phyloP scores from a whole-genome alignment of 2,329 filamentous ascomycete genomes.

The Ophiocordyceps camponoti-floridani region DNA sequence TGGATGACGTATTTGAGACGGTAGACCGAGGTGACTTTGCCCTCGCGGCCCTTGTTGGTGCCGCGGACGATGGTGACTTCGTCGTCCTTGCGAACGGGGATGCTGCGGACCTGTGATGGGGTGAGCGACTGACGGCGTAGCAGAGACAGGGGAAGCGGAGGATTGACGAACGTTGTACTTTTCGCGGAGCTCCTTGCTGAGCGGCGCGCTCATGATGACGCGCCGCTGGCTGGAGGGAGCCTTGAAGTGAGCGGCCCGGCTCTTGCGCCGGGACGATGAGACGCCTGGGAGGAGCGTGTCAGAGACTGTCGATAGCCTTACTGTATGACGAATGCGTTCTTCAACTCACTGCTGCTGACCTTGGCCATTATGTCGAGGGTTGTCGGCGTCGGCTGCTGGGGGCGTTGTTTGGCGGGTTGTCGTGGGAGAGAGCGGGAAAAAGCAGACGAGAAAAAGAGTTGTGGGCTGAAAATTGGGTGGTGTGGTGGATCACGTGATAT shows the following conservation, averaged over 20 bases:
- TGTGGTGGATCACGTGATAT: background rate
- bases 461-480: background rate
- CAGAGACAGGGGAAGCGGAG: background rate
- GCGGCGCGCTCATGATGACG: slow-evolving; percentile 89
- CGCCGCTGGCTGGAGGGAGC: slow-evolving; percentile 89
- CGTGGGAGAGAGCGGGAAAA: background rate
- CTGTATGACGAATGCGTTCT: too few species aligned
- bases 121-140: background rate
- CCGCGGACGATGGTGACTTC: slow-evolving; percentile 88
- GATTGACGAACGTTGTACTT: slow-evolving; percentile 84
- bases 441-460: background rate
- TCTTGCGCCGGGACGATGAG: slow-evolving; percentile 83
- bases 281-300: slow-evolving; percentile 26
- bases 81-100: slow-evolving; percentile 95
- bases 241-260: slow-evolving; percentile 94
- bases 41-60: slow-evolving; percentile 92
- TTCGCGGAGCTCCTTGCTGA: slow-evolving; percentile 93
- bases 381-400: slow-evolving; percentile 14
- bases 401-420: slow-evolving; percentile 1
- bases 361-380: slow-evolving; percentile 45
- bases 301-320: background rate
- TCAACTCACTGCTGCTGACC: slow-evolving; percentile 39
- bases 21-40: slow-evolving; percentile 96
- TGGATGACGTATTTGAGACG: slow-evolving; percentile 96
- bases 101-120: slow-evolving; percentile 61